Evolutionary conservation across 805 yeast species (phyloP), one percentile per base, ranked within the genome.

Genomic region (Zygoascus bituminiphila): DNA sequence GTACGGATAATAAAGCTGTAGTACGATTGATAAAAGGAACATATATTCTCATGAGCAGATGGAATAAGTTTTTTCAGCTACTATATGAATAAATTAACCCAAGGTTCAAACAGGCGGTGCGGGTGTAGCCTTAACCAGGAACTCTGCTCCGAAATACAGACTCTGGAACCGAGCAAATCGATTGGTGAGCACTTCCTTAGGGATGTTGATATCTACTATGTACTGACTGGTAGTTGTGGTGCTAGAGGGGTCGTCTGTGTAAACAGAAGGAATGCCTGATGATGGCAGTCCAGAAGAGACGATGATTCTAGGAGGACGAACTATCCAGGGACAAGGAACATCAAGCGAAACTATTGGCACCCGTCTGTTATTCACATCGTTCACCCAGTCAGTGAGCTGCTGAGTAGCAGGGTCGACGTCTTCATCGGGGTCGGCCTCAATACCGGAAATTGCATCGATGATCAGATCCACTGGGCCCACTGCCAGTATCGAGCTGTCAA

Each of bases 391-490:
- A 24, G 44, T 41, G 19, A 24, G 20, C 35, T n/a, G 26, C 21
- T 22, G 21, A 15, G 44, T 41, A 22, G 15, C 31, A 25, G 44
- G 20, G 15, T 41, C 44, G 12, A 23, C 15, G 21, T 41, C 44
- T 25, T 41, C 44, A 23, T 41, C 44, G n/a, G 44, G 35, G 17
- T 41, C 44, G 6, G 44, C 35, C n/a, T 41, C 44, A 22, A 41
- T 41, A 14, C 44, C 44, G n/a, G 22, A 24, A 5, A 41, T 41
- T 14, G 44, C 44, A 25, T 41, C 44, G 20, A 41, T 41, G 20
- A 41, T 41, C 2, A 41, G 44, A 15, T 41, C 44, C 8, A 41
- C 44, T 15, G 44, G 44, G 33, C 44, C 44, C 10, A 2, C 35
- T 7, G 14, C 14, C 4, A n/a, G 15, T 2, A 24, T 19, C 17